These are phyloP conservation scores for Urtica urens DNA, from an alignment of 306 rosid genomes.

Conservation along the genomic window DNA sequence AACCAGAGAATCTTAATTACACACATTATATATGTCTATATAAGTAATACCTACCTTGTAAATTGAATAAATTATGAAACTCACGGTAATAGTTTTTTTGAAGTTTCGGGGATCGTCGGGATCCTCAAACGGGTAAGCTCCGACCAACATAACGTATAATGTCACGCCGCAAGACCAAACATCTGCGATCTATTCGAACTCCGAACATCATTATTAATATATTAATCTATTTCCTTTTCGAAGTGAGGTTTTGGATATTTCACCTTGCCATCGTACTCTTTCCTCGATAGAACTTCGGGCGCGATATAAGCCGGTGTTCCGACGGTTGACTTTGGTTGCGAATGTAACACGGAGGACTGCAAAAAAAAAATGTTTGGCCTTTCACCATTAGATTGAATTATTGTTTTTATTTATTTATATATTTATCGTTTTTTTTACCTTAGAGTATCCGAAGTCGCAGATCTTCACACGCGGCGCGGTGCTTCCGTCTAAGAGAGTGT, in stretches of 20 bases:
- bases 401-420: too few species aligned
- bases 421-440: slow-evolving; percentile 49
- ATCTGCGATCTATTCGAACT: slow-evolving; percentile 85
- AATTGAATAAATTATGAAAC: too few species aligned
- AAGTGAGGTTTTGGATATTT: too few species aligned
- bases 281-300: slow-evolving; percentile 69
- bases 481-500: slow-evolving; percentile 71
- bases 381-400: background rate
- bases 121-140: slow-evolving; percentile 84
- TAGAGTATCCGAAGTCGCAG: slow-evolving; percentile 85
- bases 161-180: slow-evolving; percentile 98
- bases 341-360: slow-evolving; percentile 65
- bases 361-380: background rate
- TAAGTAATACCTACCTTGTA: too few species aligned
- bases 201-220: too few species aligned
- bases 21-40: too few species aligned
- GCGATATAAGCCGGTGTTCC: slow-evolving; percentile 94
- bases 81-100: slow-evolving; percentile 49
- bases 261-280: slow-evolving; percentile 77
- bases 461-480: slow-evolving; percentile 63
- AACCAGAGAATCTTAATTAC: slow-evolving; percentile 3
- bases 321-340: slow-evolving; percentile 79
- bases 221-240: too few species aligned
- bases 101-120: slow-evolving; percentile 67
- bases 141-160: slow-evolving; percentile 75